A percentile compares a stretch with the other conserved stretches of the same genome.
These are phyloP conservation scores for Entonaema liquescens DNA, from an alignment of 495 filamentous ascomycete genomes.

Conservation along the genomic window DNA sequence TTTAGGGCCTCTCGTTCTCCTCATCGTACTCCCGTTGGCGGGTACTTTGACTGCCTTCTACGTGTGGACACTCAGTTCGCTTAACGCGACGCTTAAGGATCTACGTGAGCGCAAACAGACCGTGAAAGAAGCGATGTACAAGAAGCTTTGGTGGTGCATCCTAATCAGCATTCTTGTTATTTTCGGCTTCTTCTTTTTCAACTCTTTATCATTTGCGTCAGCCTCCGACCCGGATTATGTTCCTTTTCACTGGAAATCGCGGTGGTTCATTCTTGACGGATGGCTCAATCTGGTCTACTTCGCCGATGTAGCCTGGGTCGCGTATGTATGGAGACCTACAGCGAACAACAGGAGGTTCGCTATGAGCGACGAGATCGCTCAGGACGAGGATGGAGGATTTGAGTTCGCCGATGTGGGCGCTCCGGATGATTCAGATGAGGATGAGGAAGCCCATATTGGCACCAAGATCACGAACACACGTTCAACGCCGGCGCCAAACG, in stretches of 20 bases:
- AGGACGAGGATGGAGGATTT: slow-evolving; percentile 95
- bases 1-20: slow-evolving; percentile 84
- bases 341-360: slow-evolving; percentile 97
- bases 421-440: slow-evolving; percentile 73
- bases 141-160: slow-evolving; percentile 98
- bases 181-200: slow-evolving; percentile 95
- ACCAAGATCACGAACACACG: slow-evolving; percentile 43
- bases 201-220: slow-evolving; percentile 91
- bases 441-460: slow-evolving; percentile 57
- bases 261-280: slow-evolving; percentile 98
- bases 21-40: slow-evolving; percentile 92
- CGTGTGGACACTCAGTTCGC: slow-evolving; percentile 96
- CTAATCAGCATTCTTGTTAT: slow-evolving; percentile 91
- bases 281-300: slow-evolving; percentile 98
- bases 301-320: slow-evolving; percentile 86
- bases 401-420: slow-evolving; percentile 92
- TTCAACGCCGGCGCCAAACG: slow-evolving; percentile 19
- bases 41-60: slow-evolving; percentile 96
- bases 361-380: slow-evolving; percentile 98
- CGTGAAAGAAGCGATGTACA: slow-evolving; percentile 95
- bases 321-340: slow-evolving; percentile 97
- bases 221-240: slow-evolving; percentile 84
- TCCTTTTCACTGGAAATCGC: slow-evolving; percentile 92
- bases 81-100: slow-evolving; percentile 95
- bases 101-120: slow-evolving; percentile 92